Evolutionary conservation across 352 stramenopile genomes (phyloP).

Genomic region (Phytophthora parvispora): DNA sequence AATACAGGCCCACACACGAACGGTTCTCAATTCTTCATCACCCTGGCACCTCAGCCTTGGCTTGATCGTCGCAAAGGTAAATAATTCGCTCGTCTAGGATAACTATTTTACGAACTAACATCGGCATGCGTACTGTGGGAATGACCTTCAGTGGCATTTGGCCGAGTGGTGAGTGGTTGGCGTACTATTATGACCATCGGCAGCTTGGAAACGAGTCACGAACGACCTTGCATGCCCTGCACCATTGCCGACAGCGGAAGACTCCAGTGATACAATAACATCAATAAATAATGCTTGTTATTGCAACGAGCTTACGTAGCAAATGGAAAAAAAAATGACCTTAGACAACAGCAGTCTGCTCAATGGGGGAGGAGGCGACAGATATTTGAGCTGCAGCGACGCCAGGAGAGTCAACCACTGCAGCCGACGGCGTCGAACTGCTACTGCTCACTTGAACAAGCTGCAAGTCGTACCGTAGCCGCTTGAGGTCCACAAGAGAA

Average conservation of each 20-base stretch:
- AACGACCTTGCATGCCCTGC: slow-evolving; percentile 70
- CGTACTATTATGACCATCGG: slow-evolving; percentile 66
- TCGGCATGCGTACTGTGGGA: neutral
- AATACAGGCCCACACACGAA: slow-evolving; percentile 97
- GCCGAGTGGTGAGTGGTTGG: slow-evolving; percentile 73
- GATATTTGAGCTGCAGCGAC: slow-evolving; percentile 17
- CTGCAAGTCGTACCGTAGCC: slow-evolving; percentile 69
- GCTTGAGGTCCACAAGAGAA: slow-evolving; percentile 69
- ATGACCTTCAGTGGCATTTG: slow-evolving; percentile 68
- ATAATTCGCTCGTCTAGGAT: neutral
- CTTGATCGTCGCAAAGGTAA: slow-evolving; percentile 80
- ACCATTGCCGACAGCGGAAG: slow-evolving; percentile 75
- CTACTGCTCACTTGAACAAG: slow-evolving; percentile 42
- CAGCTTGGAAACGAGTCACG: slow-evolving; percentile 57
- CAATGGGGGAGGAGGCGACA: slow-evolving; percentile 29
- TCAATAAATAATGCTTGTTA: slow-evolving; percentile 45
- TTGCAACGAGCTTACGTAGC: slow-evolving; percentile 10
- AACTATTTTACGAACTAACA: neutral
- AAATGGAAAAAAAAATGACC: slow-evolving; percentile 1
- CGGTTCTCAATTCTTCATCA: slow-evolving; percentile 99
- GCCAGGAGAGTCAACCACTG: slow-evolving; percentile 7
- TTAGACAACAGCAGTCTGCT: slow-evolving; percentile 40
- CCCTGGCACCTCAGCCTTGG: slow-evolving; percentile 72
- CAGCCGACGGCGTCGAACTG: slow-evolving; percentile 3
- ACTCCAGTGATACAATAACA: slow-evolving; percentile 36